Conservation (phyloP, 495 filamentous ascomycete genomes). For the Neurospora sp. region DNA sequence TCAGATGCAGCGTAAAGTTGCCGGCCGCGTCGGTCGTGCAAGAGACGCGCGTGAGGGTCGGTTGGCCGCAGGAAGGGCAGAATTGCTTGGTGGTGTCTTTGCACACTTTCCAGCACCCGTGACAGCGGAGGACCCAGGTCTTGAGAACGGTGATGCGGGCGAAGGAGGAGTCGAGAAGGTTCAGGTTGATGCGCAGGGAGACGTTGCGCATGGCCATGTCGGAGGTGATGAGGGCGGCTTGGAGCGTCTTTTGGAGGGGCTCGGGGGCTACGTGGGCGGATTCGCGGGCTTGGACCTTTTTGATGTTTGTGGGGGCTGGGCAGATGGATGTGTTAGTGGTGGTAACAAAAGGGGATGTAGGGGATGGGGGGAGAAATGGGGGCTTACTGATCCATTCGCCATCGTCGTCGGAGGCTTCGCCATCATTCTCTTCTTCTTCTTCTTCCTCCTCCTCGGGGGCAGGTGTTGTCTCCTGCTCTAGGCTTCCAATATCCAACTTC, state of each 20-base stretch:
- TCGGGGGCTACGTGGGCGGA: conserved; percentile 34
- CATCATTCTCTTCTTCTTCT: conserved; percentile 36
- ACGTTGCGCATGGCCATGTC: conserved; percentile 98
- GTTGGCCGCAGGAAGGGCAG: conserved; percentile 81
- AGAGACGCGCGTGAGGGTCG: conserved; percentile 74
- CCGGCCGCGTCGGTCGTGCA: conserved; percentile 75
- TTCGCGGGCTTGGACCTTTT: conserved; percentile 66
- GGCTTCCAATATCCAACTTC: conserved; percentile 3
- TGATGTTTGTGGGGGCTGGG: conserved; percentile 68
- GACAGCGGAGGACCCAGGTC: conserved; percentile 83
- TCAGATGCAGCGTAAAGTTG: conserved; percentile 77
- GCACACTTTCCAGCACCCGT: conserved; percentile 81
- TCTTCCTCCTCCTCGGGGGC: conserved; percentile 10
- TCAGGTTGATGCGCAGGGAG: conserved; percentile 84
- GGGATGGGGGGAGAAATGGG: too few relatives aligned
- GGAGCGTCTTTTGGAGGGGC: conserved; percentile 51
- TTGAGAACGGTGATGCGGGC: conserved; percentile 69
- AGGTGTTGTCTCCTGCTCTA: not conserved
- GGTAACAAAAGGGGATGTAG: not conserved
- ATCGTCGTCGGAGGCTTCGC: conserved; percentile 19
- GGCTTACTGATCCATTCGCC: conserved; percentile 62
- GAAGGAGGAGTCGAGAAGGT: conserved; percentile 70
- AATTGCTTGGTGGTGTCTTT: conserved; percentile 87
- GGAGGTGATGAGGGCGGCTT: conserved; percentile 79
- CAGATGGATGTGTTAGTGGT: not conserved